These are phyloP conservation scores for Diplocarpon mali DNA, from an alignment of 2,329 filamentous ascomycete genomes.

Conservation along the genomic window DNA sequence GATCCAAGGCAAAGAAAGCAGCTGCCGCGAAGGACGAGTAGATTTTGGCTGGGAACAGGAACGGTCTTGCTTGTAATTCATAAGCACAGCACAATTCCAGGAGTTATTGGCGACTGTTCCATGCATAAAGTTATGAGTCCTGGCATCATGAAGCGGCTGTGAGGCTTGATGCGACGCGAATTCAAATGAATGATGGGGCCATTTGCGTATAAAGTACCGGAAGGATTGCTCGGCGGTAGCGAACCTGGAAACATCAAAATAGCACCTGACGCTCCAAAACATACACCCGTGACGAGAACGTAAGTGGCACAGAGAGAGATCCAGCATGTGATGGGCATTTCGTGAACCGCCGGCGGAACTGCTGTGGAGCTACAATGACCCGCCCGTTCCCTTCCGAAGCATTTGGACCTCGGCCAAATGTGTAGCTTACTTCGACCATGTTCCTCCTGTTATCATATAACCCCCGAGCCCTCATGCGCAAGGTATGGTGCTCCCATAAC, in stretches of 20 bases:
- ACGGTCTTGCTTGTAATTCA: constrained; percentile 18
- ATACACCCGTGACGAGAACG: not conserved
- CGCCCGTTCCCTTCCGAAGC: constrained; percentile 8
- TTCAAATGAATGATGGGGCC: too few relatives aligned
- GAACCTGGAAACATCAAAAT: constrained; percentile 6
- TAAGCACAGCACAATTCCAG: constrained; percentile 19
- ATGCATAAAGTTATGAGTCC: constrained; percentile 9
- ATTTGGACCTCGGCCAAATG: constrained; percentile 5
- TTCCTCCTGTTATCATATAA: not conserved
- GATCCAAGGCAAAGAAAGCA: constrained; percentile 68
- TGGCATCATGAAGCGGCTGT: constrained; percentile 5
- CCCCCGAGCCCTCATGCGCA: not conserved
- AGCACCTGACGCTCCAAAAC: constrained; percentile 6
- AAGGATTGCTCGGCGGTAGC: constrained; percentile 5
- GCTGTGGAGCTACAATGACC: not conserved
- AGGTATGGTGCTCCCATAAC: constrained; percentile 1
- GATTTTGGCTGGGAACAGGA: constrained; percentile 10
- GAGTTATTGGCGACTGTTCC: constrained; percentile 16
- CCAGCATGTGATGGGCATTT: constrained; percentile 18
- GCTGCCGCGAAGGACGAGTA: constrained; percentile 37
- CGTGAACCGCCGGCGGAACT: not conserved
- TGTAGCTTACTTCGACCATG: not conserved
- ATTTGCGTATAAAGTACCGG: too few relatives aligned
- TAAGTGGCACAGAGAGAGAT: not conserved
- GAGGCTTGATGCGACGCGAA: not conserved